Base-by-base conservation (phyloP, 1,139 yeast genomes). In the Barnettozyma hawaiiensis region DNA sequence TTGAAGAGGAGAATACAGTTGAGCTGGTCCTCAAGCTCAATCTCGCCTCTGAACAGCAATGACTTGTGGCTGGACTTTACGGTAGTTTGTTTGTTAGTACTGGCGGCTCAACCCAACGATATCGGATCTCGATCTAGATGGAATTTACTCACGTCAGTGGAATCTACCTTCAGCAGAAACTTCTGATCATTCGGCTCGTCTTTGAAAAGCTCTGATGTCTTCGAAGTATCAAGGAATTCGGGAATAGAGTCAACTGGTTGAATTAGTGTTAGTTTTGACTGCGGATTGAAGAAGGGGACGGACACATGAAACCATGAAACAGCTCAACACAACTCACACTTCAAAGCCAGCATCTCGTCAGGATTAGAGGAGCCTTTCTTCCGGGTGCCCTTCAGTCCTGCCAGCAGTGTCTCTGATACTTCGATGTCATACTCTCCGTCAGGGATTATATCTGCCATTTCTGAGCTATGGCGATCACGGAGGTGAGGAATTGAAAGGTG, bases 371-470 rank as follows among this genome's bases (percentile, higher is more conserved):
- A 14, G 20, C 15, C 33, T 26, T 24, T 35, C 22, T 27, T 10
- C 28, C 37, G 32, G 26, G 11, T 7, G 12, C 37, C 40, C 8
- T 14, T 19, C 9, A 43, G 31, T 7, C n/a, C 31, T 1, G 24
- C 28, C 37, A 37, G 35, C n/a, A 53, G 42, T 4, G 46, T 29
- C 12, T 52, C 56, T 4, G 52, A 41, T 2, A 55, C 23, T 8
- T 44, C 49, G 4, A 55, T 35, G 6, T 47, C 50, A 44, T 55
- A 55, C 40, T 54, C 59, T 4, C 59, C 59, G 33, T 55, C 59
- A 0, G 54, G 43, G 21, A 55, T 37, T 16, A 20, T 11, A 12
- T 18, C 24, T 16, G 21, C 7, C 33, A 31, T 31, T 19, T 18
- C 19, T 31, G 5, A n/a, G n/a, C 15, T 23, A 4, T 26, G 12